Conservation (phyloP, 2,329 filamentous ascomycete species). For the Pezicula carpinea region DNA sequence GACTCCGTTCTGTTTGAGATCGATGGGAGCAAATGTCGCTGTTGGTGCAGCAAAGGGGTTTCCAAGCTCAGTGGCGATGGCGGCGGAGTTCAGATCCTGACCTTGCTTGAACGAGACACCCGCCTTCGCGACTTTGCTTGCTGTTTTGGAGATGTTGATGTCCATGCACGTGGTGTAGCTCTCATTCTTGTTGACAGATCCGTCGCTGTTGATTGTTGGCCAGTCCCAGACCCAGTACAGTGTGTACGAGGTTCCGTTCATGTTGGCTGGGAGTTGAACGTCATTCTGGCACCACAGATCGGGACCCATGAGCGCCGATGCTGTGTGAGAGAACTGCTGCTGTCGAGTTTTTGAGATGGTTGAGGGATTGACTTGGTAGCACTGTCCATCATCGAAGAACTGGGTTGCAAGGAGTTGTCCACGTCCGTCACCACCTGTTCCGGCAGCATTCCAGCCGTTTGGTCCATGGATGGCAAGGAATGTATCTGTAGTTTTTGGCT, state of each 20-base stretch:
- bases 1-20: not conserved
- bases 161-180: slow-evolving; percentile 57
- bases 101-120: slow-evolving; percentile 29
- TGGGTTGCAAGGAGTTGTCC: slow-evolving; percentile 73
- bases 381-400: slow-evolving; percentile 86
- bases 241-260: slow-evolving; percentile 60
- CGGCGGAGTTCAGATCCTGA: slow-evolving; percentile 38
- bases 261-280: slow-evolving; percentile 66
- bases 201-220: slow-evolving; percentile 52
- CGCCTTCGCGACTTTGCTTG: slow-evolving; percentile 12
- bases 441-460: slow-evolving; percentile 71
- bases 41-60: slow-evolving; percentile 27
- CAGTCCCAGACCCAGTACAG: slow-evolving; percentile 98
- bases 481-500: slow-evolving; percentile 47
- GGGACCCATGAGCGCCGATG: slow-evolving; percentile 47
- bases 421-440: slow-evolving; percentile 73
- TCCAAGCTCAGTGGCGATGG: slow-evolving; percentile 36
- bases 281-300: slow-evolving; percentile 79
- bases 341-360: slow-evolving; percentile 56
- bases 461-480: slow-evolving; percentile 57
- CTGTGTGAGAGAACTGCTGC: slow-evolving; percentile 43
- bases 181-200: slow-evolving; percentile 45
- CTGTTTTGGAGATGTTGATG: slow-evolving; percentile 31
- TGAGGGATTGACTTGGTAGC: slow-evolving; percentile 70
- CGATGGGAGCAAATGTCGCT: slow-evolving; percentile 5